Base-by-base conservation (phyloP, 805 yeast species). In the Candida qinlingensis region DNA sequence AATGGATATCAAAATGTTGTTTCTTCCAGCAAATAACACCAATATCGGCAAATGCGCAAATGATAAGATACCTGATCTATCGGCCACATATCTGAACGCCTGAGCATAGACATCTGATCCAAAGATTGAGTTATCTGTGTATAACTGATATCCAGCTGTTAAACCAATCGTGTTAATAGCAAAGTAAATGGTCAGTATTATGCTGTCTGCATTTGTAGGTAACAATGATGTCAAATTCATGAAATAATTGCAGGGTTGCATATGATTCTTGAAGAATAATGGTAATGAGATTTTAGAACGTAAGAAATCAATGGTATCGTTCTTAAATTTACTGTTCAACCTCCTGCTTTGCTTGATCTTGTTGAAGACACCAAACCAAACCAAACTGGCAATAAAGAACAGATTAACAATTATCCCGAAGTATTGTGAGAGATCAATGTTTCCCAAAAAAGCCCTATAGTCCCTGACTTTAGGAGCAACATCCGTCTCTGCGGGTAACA, bases 1-100 rank as follows among this genome's bases (percentile, higher is more conserved):
- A 5, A 83, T 41, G 57, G 67, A 67, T 51, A 77, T 77, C 54
- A 87, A 64, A 29, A 87, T 70, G 62, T 84, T 87, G 64, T 85
- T 87, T 58, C 95, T 71, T 8, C 89, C 86, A 7, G 87, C 84
- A 61, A 87, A 82, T 35, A 85, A 60, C 25, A 81, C 70, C 33
- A 81, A 58, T 4, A 75, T 54, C 0, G 94, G 92, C 51, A 82
- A 54, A 39, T 70, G 69, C 1, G 69, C 68, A 54, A 70, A 66
- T 12, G 65, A 46, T 7, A 61, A 35, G 2, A 59, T 50, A 25
- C 64, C 65, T 19, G 61, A 50, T 53, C 58, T 51, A 43, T 55
- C 58, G 36, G 55, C 52, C 1, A 51, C 12, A 27, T 54, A 55
- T 37, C 58, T 50, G 7, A 42, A 27, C 3, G 25, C 33, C 37